A percentile compares a stretch with the other conserved stretches of the same genome.
Evolutionary conservation across 371 early-diverging fungal species (phyloP).

Genomic region (Rhizopus microsporus): DNA sequence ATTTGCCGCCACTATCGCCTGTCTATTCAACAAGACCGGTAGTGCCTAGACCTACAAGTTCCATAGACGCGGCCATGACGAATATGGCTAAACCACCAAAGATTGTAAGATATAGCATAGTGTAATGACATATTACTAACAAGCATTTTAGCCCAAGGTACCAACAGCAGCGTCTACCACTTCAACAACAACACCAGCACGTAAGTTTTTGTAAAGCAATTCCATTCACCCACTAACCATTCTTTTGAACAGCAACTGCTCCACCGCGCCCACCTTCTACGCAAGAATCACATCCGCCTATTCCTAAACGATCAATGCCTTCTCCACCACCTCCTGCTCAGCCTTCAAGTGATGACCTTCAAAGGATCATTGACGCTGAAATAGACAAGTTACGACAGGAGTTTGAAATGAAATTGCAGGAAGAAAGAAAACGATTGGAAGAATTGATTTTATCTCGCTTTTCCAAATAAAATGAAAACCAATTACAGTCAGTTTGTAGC

Average conservation of each 20-base stretch:
- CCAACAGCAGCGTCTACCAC: constrained; percentile 7
- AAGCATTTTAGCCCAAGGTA: background rate
- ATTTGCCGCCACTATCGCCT: constrained; percentile 43
- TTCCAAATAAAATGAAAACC: constrained; percentile 2
- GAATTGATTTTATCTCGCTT: background rate
- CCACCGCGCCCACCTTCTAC: constrained; percentile 20
- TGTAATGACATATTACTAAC: too few species aligned
- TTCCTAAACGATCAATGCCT: constrained; percentile 46
- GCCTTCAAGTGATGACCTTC: constrained; percentile 19
- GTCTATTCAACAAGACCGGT: constrained; percentile 34
- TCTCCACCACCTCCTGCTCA: constrained; percentile 28
- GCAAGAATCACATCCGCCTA: constrained; percentile 22
- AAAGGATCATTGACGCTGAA: constrained; percentile 38
- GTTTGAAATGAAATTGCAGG: constrained; percentile 40
- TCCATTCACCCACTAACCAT: background rate
- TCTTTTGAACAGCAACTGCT: constrained; percentile 14
- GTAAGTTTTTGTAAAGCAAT: constrained; percentile 7
- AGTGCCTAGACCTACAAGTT: constrained; percentile 28
- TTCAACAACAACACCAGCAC: constrained; percentile 5
- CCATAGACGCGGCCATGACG: constrained; percentile 5
- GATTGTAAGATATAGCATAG: constrained; percentile 4
- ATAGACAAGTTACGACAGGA: constrained; percentile 47
- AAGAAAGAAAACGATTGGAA: constrained; percentile 35
- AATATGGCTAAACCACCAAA: constrained; percentile 44
- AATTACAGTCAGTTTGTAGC: constrained; percentile 1